Base-by-base conservation (phyloP, 208 protist genomes). In the Tritrichomonas musculus region DNA sequence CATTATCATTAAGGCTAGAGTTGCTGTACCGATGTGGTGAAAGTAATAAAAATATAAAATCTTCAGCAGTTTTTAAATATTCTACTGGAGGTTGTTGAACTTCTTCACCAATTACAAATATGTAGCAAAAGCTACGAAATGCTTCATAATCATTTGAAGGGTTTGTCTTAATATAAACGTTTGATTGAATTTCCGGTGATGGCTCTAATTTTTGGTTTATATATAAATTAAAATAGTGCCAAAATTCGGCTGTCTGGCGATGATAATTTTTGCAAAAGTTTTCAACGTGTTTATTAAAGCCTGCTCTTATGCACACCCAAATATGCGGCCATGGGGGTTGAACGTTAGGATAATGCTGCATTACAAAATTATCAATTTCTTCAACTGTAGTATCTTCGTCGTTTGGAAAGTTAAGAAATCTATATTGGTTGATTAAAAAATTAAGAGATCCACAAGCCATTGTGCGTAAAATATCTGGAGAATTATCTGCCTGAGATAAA, bases 311-410 rank as follows among this genome's bases (percentile, higher is more conserved):
- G 9, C 47, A 25, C 53, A 88, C n/a, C 77, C 77, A 88, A 33
- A 88, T 88, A 14, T 88, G 41, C n/a, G 77, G 9, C 77, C 77
- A 88, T 88, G 77, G 77, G 27, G 77, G n/a, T 49, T 53, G 33
- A 3, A 11, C 77, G 41, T 88, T 49, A 11, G 77, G 77, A 57
- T 39, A 88, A n/a, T 88, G 33, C 1, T 53, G 8, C 8, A 33
- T 27, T 39, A 88, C 77, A 33, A 33, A 88, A 17, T 39, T 33
- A 57, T 88, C 77, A 30, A 88, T 88, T 33, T 44, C 77, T 20
- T 57, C n/a, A 11, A 27, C 5, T 39, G 77, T 57, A 33, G 20
- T 53, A 39, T 33, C 64, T 8, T 17, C 27, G 5, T n/a, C 27
- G 17, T 53, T 57, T 88, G 44, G 44, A 39, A 88, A 47, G 57